Base-by-base conservation (phyloP, 768 basidiomycete genomes). In the Agrocybe praecox region DNA sequence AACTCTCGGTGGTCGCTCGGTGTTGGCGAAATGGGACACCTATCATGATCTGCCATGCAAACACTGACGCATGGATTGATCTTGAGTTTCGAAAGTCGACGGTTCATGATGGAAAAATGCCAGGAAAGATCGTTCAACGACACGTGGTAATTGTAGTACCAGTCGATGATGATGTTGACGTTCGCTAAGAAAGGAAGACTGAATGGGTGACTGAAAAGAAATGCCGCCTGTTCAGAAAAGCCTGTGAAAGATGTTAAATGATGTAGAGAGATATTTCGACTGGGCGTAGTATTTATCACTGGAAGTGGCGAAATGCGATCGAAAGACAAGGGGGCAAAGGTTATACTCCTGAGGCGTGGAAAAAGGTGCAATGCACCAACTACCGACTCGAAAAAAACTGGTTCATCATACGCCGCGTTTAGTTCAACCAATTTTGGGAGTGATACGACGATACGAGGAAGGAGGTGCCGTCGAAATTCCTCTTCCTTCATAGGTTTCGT, bases 141-240 rank as follows among this genome's bases (percentile, higher is more conserved):
- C 1, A 8, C 22, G 8, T 53, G 44, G 4, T 45, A 22, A 3
- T 52, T 54, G 19, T 36, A 45, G 19, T 24, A 46, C n/a, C 46
- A 42, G 44, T 61, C 60, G 23, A 46, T 50, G 32, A 61, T 57
- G 14, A 61, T 49, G 32, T 61, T 61, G 22, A 61, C 22, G 22
- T 17, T 21, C 36, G 44, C 17, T 6, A 57, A 22, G 32, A 10
- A 22, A 9, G 56, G 49, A 24, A 24, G 51, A 18, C 21, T 5
- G 15, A 52, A 15, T 17, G 36, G 29, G 49, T 32, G 32, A 1
- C 46, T 53, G 32, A 61, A 44, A 29, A 61, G 29, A 33, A 55
- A 58, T 9, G 53, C 49, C 7, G 56, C 54, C 48, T 61, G 60
- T n/a, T 58, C 53, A n/a, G 50, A 26, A 12, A 49, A 61, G 26